Evolutionary conservation across 352 stramenopile genomes (phyloP), one percentile per base, ranked within the genome.

Genomic region (Pythium sp.): DNA sequence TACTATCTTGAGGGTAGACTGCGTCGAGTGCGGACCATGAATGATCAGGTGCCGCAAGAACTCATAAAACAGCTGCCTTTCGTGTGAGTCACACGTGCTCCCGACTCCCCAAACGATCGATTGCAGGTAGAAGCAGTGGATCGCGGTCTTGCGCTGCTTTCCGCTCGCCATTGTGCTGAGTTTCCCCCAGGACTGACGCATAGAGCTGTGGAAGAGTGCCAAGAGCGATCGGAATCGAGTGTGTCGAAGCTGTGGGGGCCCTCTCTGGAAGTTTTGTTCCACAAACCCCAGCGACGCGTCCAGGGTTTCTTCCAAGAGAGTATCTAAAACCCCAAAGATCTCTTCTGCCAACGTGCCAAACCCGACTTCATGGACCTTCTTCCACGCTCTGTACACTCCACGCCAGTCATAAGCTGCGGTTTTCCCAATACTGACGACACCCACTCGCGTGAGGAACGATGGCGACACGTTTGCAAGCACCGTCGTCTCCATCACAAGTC

Each of bases 61-160:
- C 2, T 74, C 56, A 64, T 94, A 75, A 32, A 92, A 94, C 20
- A 81, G 86, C 0, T 81, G 72, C 1, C 82, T 75, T 43, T 94
- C 87, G 22, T 70, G 55, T 6, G 54, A 26, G 46, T 79, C 65
- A 8, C 69, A 70, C 0, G 87, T 92, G 65, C 76, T 72, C 1
- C 87, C 87, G 7, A 94, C 67, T 6, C 87, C 79, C 87, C 87
- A 94, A 5, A 94, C 76, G 1, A 94, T 68, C 14, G 83, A 77
- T 53, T 93, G 87, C 5, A 94, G 64, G 53, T 86, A 93, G 26
- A 85, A 79, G 59, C 83, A 92, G 38, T 90, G 77, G 5, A 90
- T 64, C 0, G 82, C 75, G 22, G 78, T 89, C 26, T 72, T 78
- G 11, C 82, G 75, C 58, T 92, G 83, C 60, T 93, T 92, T 2